Base-by-base conservation (phyloP, 768 basidiomycete species). In the Gloeopeniophorella convolvens region DNA sequence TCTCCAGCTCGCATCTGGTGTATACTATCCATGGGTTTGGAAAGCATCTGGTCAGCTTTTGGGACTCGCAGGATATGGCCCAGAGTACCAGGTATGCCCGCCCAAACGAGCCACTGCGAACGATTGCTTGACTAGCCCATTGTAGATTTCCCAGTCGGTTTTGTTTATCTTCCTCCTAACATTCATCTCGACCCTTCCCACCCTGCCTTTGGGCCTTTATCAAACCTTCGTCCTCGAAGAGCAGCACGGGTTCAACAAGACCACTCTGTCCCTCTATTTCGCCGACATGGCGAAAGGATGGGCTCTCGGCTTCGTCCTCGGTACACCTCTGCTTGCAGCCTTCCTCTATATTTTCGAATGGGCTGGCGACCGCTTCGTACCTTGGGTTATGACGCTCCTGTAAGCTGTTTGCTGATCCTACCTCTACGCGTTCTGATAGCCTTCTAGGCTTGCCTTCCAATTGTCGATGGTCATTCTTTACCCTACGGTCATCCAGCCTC, bases 201-300 rank as follows among this genome's bases (percentile, higher is more conserved):
- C 77, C 7, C 70, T 93, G 10, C 92, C 95, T 16, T 70, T 91
- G 34, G 80, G 78, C 27, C 72, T 84, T 20, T 97, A 96, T 70
- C 77, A 82, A 53, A 96, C 91, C 3, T 99, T 99, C 63, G 86
- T 93, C 5, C 74, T 98, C 32, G 96, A 98, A 68, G 86, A 95
- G 64, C 86, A 84, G 57, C 91, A 96, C 57, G 94, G 94, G 0
- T 98, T 97, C 75, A 99, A 98, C 77, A 96, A 98, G 70, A 93
- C 83, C 5, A 89, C 92, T 0, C 78, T 80, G 1, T 59, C 60
- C 13, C 70, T 94, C 3, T 98, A 89, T 66, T 64, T 92, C 45
- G 68, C 75, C 2, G 95, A 99, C 66, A 63, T 89, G 31, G 26
- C 94, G 60, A 97, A 96, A 66, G 74, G 81, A 27, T 91, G 83